Conservation (phyloP, 164 flowering plant genomes). For the Cinnamomum micranthum region DNA sequence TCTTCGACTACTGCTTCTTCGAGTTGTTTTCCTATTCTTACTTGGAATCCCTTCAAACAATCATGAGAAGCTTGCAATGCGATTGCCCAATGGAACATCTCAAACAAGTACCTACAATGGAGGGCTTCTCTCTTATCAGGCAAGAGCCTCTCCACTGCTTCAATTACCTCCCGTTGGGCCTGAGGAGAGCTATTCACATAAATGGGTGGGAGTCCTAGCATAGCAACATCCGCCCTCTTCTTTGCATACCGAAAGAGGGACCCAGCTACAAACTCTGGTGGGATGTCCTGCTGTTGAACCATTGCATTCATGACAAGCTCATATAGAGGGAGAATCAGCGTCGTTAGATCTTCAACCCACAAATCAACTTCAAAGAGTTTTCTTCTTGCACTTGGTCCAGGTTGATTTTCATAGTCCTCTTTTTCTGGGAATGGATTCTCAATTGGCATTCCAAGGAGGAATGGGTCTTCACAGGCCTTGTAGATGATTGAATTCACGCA, state of each 20-base stretch:
- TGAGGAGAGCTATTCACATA: neutral
- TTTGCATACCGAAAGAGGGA: constrained; percentile 45
- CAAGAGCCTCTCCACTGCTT: constrained; percentile 60
- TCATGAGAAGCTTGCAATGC: constrained; percentile 34
- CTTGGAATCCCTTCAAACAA: constrained; percentile 52
- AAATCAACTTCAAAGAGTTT: constrained; percentile 32
- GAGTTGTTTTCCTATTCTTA: constrained; percentile 58
- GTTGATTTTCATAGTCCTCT: neutral
- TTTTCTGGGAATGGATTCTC: constrained; percentile 2
- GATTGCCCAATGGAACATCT: constrained; percentile 50
- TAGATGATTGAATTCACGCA: constrained; percentile 43
- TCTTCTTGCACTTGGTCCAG: constrained; percentile 37
- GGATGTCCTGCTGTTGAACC: constrained; percentile 29
- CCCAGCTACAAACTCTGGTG: constrained; percentile 36
- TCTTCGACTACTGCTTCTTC: constrained; percentile 49
- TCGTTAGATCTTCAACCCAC: constrained; percentile 45
- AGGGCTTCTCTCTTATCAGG: constrained; percentile 43
- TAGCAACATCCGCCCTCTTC: constrained; percentile 24
- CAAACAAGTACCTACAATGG: constrained; percentile 46
- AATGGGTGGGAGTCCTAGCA: neutral
- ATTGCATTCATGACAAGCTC: constrained; percentile 38
- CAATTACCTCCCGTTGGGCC: constrained; percentile 44
- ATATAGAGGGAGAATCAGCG: constrained; percentile 41
- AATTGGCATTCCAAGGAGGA: constrained; percentile 56
- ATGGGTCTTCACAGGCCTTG: constrained; percentile 45